Evolutionary conservation across 352 stramenopile species (phyloP).

Genomic region (Globisporangium heterothallicum): DNA sequence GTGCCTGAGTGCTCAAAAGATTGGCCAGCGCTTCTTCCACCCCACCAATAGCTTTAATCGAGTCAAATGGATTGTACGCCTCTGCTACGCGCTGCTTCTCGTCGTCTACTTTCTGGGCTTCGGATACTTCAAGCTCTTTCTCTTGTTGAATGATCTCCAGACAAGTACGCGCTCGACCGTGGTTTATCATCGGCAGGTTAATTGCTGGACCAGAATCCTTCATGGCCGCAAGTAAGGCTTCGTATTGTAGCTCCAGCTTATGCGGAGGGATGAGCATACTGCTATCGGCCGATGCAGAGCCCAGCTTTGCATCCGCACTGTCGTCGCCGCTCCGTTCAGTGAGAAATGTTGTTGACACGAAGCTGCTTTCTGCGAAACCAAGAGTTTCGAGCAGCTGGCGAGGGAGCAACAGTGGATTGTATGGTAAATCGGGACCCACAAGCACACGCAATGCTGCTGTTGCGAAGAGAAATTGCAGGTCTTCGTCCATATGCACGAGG

Average conservation of each 20-base stretch:
- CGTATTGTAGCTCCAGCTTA: conserved; percentile 2
- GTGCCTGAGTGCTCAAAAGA: conserved; percentile 24
- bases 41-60: conserved; percentile 44
- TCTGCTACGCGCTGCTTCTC: conserved; percentile 15
- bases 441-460: conserved; percentile 28
- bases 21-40: conserved; percentile 40
- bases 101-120: conserved; percentile 11
- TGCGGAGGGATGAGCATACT: neutral
- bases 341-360: conserved; percentile 45
- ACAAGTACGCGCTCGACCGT: conserved; percentile 13
- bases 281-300: neutral
- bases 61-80: conserved; percentile 51
- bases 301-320: neutral
- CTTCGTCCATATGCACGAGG: conserved; percentile 32
- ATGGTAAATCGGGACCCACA: conserved; percentile 26
- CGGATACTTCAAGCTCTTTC: conserved; percentile 22
- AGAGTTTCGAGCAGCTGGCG: conserved; percentile 16
- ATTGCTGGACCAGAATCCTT: neutral
- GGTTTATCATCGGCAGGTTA: neutral
- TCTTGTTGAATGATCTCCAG: conserved; percentile 35
- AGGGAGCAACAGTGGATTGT: conserved; percentile 42
- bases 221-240: conserved; percentile 1
- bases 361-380: conserved; percentile 9
- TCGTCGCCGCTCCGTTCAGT: conserved; percentile 24
- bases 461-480: conserved; percentile 36